Evolutionary conservation across 108 stramenopile genomes (phyloP), one percentile per base, ranked within the genome.

Genomic region (Cyclotella cryptica): DNA sequence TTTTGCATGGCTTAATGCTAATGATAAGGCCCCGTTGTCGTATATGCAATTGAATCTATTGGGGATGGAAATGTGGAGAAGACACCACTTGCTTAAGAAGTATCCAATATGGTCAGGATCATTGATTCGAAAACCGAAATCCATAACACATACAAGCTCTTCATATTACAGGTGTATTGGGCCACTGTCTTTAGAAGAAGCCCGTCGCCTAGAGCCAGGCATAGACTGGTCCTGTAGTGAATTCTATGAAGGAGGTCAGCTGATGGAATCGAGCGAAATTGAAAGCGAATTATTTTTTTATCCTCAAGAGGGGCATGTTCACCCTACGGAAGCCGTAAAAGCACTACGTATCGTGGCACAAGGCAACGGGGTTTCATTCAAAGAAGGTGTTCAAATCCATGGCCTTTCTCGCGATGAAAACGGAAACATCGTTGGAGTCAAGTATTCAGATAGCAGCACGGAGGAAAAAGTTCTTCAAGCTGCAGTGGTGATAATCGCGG

Each of bases 1-100:
- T 1, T 89, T 86, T 71, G 90, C 88, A 0, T 91, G 90, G 90
- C 58, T 91, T 5, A 89, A 91, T 88, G 88, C 88, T 40, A 88
- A 89, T 67, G 77, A 78, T 21, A 91, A 91, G 64, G 52, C 72
- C 9, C 88, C 90, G 7, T 53, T 77, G 53, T 61, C 61, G 28
- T 91, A 91, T 54, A 74, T 72, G 62, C 69, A 64, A 17, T 46
- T 90, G 26, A 91, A 89, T 58, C 85, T 88, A 52, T n/a, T 88
- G 29, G 88, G 90, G 18, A 84, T 91, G 77, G 75, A 79, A 44
- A 69, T 73, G 17, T 91, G 90, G 90, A 80, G 78, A 49, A 43
- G 72, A 40, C 85, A 86, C 66, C 41, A 79, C 10, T 27, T 79
- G 13, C 57, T 88, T n/a, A 61, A 69, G 58, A 18, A 74, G 10